A percentile compares a stretch with the other conserved stretches of the same genome.
Conservation (phyloP, 208 protist species). For the Trypanosoma caninum region DNA sequence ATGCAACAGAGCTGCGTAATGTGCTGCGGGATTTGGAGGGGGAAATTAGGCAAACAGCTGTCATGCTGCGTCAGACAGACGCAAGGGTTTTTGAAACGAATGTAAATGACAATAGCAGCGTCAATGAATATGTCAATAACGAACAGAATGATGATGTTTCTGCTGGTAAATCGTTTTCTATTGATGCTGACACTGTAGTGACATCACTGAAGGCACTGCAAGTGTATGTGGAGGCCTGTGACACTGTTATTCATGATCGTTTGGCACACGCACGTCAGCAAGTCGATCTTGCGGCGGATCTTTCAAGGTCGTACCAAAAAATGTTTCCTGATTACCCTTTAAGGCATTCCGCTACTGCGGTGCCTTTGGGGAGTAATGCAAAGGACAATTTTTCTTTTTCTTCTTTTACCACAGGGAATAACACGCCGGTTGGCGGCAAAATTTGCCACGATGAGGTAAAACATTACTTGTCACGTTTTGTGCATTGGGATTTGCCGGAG, state of each 20-base stretch:
- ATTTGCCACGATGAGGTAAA: constrained; percentile 37
- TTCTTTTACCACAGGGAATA: constrained; percentile 12
- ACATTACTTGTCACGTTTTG: constrained; percentile 36
- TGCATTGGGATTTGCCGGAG: constrained; percentile 32
- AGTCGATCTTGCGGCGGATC: constrained; percentile 25
- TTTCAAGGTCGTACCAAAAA: constrained; percentile 18
- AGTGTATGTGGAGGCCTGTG: constrained; percentile 19
- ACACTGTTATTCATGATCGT: constrained; percentile 25
- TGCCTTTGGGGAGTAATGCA: no score
- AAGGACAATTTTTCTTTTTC: constrained; percentile 1
- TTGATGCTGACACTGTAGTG: not conserved
- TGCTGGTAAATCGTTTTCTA: not conserved
- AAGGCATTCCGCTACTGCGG: not conserved
- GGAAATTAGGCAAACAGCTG: constrained; percentile 1
- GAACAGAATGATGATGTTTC: no score
- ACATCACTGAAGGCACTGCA: constrained; percentile 12
- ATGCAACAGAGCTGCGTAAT: constrained; percentile 2
- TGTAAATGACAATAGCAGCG: not conserved
- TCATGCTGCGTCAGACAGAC: constrained; percentile 3
- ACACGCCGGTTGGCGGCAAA: constrained; percentile 3
- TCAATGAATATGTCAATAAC: no score
- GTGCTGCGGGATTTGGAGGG: constrained; percentile 15
- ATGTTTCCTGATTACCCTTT: constrained; percentile 5
- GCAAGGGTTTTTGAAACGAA: not conserved
- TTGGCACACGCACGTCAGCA: constrained; percentile 25